Evolutionary conservation across 1,284 basidiomycete genomes (phyloP).

Genomic region (Vanrija humicola): DNA sequence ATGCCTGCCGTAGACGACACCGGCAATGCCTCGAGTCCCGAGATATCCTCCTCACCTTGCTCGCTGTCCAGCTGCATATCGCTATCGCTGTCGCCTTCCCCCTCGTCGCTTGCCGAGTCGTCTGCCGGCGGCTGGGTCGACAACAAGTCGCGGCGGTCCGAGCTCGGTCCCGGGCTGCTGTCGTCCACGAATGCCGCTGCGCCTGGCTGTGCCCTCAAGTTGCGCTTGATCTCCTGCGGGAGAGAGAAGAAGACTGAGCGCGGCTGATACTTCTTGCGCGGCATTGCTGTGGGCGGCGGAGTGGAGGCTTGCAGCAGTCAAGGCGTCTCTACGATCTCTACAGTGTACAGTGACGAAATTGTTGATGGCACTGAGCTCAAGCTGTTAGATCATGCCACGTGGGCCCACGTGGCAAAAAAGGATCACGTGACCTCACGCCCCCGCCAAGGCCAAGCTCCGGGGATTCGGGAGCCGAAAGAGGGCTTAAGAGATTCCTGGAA

Average conservation of each 20-base stretch:
- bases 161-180: neutral
- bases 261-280: neutral
- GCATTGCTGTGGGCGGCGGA: neutral
- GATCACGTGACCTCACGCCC: too few relatives aligned
- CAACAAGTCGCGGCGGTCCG: constrained; percentile 7
- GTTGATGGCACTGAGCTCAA: neutral
- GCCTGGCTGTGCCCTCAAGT: constrained; percentile 29
- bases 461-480: too few relatives aligned
- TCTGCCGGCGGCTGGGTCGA: constrained; percentile 20
- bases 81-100: constrained; percentile 1
- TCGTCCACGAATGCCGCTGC: constrained; percentile 1
- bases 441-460: too few relatives aligned
- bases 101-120: neutral
- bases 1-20: too few relatives aligned
- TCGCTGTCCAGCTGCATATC: constrained; percentile 4
- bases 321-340: too few relatives aligned
- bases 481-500: too few relatives aligned
- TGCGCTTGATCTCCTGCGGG: constrained; percentile 29
- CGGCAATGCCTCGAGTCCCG: neutral
- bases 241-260: constrained; percentile 40
- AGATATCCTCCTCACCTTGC: neutral
- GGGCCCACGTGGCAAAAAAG: too few relatives aligned
- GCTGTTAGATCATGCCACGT: too few relatives aligned
- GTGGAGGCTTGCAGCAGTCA: neutral
- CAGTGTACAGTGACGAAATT: neutral